Percentiles rank a stretch among this genome's conserved stretches.
These are phyloP conservation scores for Dendrobium nobile DNA, from an alignment of 106 monocot genomes.

Conservation along the genomic window DNA sequence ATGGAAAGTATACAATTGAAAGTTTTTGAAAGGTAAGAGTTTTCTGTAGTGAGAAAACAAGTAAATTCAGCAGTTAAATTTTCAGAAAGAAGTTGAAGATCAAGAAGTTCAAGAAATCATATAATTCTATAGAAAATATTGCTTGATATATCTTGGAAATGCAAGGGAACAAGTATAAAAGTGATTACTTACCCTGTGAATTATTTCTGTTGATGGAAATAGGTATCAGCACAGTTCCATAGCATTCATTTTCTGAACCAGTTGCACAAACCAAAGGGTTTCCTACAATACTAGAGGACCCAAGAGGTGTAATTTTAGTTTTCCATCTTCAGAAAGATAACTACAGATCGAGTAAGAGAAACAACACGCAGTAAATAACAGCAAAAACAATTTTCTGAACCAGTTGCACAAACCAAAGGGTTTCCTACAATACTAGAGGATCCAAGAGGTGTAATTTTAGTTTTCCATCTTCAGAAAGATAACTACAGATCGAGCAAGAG, in stretches of 20 bases:
- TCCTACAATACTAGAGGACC: constrained; percentile 24
- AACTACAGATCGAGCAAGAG: background rate
- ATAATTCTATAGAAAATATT: background rate
- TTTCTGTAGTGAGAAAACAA: too few relatives aligned
- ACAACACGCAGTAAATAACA: background rate
- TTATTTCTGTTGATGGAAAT: constrained; percentile 24
- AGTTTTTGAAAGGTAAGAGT: too few relatives aligned
- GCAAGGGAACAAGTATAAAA: background rate
- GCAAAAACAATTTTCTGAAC: constrained; percentile 17
- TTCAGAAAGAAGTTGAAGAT: background rate
- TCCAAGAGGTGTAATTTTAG: constrained; percentile 1
- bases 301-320: constrained; percentile 2
- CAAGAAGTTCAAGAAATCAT: background rate
- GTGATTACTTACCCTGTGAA: constrained; percentile 14
- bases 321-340: background rate
- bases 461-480: background rate
- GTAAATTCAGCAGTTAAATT: background rate
- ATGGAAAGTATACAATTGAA: background rate
- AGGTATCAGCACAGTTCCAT: constrained; percentile 19
- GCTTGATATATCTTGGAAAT: background rate
- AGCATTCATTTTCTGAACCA: constrained; percentile 21
- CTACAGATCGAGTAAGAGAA: background rate
- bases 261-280: constrained; percentile 29
- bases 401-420: constrained; percentile 28
- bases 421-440: constrained; percentile 28